Conservation (phyloP, 139 green algal genomes). For the Pycnococcus provasolii region DNA sequence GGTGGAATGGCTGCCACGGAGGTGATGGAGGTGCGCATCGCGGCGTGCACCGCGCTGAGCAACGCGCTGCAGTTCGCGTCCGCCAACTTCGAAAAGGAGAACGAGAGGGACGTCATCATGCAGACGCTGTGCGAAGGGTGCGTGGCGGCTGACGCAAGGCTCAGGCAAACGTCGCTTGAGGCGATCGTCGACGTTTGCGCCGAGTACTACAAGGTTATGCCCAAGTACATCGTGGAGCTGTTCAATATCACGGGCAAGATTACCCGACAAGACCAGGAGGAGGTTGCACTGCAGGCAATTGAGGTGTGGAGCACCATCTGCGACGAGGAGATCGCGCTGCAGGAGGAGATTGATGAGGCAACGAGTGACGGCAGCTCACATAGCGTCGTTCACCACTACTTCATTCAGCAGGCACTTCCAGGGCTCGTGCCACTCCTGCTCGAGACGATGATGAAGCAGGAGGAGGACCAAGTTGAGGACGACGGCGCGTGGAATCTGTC, state of each 20-base stretch:
- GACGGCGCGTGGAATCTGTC: slow-evolving; percentile 82
- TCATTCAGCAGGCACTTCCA: slow-evolving; percentile 66
- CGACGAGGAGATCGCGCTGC: slow-evolving; percentile 60
- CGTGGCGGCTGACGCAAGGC: slow-evolving; percentile 42
- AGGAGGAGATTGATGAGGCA: slow-evolving; percentile 40
- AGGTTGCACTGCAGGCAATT: slow-evolving; percentile 82
- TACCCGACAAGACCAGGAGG: slow-evolving; percentile 73
- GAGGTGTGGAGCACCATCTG: slow-evolving; percentile 88
- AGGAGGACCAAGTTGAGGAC: slow-evolving; percentile 78
- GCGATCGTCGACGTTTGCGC: slow-evolving; percentile 80
- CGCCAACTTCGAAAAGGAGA: slow-evolving; percentile 86
- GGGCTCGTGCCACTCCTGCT: slow-evolving; percentile 84
- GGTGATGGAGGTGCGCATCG: slow-evolving; percentile 61
- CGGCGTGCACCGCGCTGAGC: slow-evolving; percentile 73
- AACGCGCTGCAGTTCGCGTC: slow-evolving; percentile 92
- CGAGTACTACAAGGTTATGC: slow-evolving; percentile 85
- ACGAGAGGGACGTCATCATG: slow-evolving; percentile 95
- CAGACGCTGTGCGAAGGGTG: slow-evolving; percentile 77
- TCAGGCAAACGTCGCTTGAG: slow-evolving; percentile 69
- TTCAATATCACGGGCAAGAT: slow-evolving; percentile 81
- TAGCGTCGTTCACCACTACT: slow-evolving; percentile 51
- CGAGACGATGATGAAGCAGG: slow-evolving; percentile 91
- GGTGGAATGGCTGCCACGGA: slow-evolving; percentile 70
- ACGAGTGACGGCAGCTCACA: slow-evolving; percentile 34
- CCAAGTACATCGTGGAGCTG: slow-evolving; percentile 85